A percentile compares a stretch with the other conserved stretches of the same genome.
Conservation (phyloP, 2,329 filamentous ascomycete species). For the Purpureocillium lavendulum region DNA sequence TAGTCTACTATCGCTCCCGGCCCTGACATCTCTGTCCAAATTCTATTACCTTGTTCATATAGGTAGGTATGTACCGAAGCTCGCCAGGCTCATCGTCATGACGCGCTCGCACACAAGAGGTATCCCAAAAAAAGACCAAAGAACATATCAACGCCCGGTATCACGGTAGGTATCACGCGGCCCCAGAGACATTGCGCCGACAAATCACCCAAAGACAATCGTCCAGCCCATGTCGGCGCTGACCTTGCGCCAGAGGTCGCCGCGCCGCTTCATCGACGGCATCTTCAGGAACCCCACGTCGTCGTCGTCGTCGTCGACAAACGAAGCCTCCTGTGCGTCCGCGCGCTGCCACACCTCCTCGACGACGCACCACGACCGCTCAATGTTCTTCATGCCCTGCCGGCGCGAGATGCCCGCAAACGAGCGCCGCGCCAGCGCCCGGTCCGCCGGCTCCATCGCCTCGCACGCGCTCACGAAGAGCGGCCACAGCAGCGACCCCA, state of each 20-base stretch:
- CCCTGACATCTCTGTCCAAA: no score
- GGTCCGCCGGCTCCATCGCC: constrained; percentile 39
- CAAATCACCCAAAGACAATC: constrained; percentile 47
- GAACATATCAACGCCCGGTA: no score
- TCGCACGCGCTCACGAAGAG: constrained; percentile 57
- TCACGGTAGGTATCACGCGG: not conserved
- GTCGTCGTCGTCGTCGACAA: constrained; percentile 7
- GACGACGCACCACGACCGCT: constrained; percentile 50
- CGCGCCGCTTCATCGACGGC: constrained; percentile 7
- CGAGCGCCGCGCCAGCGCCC: constrained; percentile 39
- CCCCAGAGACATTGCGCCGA: no score
- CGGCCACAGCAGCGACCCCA: constrained; percentile 57
- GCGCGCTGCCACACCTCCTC: constrained; percentile 52
- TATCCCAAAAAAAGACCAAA: no score
- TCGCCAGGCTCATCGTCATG: no score
- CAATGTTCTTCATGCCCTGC: constrained; percentile 60
- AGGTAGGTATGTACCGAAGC: no score
- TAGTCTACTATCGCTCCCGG: no score
- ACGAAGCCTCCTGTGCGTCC: constrained; percentile 22
- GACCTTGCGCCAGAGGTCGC: constrained; percentile 47
- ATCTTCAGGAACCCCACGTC: no score
- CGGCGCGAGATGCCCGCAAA: constrained; percentile 46
- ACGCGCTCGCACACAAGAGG: no score
- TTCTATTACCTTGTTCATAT: no score
- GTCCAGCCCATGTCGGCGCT: constrained; percentile 49